Percentiles rank a stretch among this genome's conserved stretches.
Evolutionary conservation across 805 yeast genomes (phyloP).

Genomic region (Ogataea populi-albae): DNA sequence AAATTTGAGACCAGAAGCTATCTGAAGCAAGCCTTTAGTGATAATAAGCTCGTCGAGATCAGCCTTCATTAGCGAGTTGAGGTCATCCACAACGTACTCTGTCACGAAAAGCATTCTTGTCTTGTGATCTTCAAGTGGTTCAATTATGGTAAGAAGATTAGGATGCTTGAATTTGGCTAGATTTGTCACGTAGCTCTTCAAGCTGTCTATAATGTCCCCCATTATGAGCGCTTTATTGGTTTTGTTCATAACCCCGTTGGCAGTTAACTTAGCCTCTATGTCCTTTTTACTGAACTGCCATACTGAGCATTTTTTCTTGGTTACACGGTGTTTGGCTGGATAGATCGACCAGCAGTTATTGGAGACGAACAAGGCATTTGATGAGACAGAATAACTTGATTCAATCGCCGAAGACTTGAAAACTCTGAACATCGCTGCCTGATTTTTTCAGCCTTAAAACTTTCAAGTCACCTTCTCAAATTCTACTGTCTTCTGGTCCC

Average conservation of each 20-base stretch:
- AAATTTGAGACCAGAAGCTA: constrained; percentile 76
- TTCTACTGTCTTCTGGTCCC: too few species aligned
- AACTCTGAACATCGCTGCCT: constrained; percentile 45
- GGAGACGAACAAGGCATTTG: constrained; percentile 60
- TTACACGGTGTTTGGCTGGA: constrained; percentile 72
- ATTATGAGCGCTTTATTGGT: constrained; percentile 48
- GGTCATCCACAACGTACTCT: constrained; percentile 57
- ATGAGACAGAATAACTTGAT: constrained; percentile 64
- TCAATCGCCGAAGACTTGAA: constrained; percentile 59
- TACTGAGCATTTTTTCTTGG: constrained; percentile 68
- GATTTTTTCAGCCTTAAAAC: neutral
- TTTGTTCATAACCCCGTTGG: constrained; percentile 48
- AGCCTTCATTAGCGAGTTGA: constrained; percentile 32
- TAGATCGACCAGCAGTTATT: constrained; percentile 82
- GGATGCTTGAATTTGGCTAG: constrained; percentile 88
- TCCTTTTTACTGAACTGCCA: constrained; percentile 82
- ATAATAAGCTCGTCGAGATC: constrained; percentile 69
- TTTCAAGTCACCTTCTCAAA: too few species aligned
- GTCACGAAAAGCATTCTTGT: constrained; percentile 77
- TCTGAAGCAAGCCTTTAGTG: constrained; percentile 74
- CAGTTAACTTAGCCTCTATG: constrained; percentile 53
- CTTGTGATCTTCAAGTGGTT: constrained; percentile 86
- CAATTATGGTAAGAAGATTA: constrained; percentile 74
- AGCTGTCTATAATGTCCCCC: constrained; percentile 62
- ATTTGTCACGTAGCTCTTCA: constrained; percentile 66